These are phyloP conservation scores for Syzygium malaccense DNA, from an alignment of 441 rosid genomes.

Conservation along the genomic window DNA sequence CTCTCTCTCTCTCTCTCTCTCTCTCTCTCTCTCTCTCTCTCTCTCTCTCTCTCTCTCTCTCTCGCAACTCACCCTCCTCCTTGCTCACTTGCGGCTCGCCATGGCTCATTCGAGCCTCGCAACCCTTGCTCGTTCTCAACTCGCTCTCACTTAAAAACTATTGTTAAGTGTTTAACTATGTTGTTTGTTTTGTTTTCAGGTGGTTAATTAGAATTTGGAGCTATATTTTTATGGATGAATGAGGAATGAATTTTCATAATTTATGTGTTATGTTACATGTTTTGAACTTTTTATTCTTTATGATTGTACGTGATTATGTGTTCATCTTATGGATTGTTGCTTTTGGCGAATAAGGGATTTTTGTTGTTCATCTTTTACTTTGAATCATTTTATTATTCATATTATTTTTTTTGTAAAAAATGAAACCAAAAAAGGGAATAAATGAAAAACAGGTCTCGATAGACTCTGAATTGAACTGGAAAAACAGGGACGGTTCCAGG, in stretches of 20 bases:
- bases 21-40: neutral
- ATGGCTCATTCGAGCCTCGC: neutral
- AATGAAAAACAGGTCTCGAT: too few relatives aligned
- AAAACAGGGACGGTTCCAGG: accelerated
- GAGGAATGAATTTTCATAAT: neutral
- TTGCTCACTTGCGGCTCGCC: neutral
- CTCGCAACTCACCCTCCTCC: neutral
- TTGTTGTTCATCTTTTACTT: neutral
- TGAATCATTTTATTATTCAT: too few relatives aligned
- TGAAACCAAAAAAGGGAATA: neutral
- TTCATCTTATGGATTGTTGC: neutral
- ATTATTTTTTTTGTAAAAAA: accelerated
- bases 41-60: too few relatives aligned
- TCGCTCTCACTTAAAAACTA: accelerated
- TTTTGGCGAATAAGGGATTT: accelerated
- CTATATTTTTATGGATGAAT: neutral
- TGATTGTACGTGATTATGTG: neutral
- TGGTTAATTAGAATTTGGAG: neutral
- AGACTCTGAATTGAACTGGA: accelerated
- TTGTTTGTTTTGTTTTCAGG: neutral
- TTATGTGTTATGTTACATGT: too few relatives aligned
- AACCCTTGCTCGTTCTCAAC: accelerated
- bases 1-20: neutral
- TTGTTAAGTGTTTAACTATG: neutral
- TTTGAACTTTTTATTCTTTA: too few relatives aligned